Evolutionary conservation across 1,139 yeast species (phyloP), one percentile per base, ranked within the genome.

Genomic region (Komagataea norvegica): DNA sequence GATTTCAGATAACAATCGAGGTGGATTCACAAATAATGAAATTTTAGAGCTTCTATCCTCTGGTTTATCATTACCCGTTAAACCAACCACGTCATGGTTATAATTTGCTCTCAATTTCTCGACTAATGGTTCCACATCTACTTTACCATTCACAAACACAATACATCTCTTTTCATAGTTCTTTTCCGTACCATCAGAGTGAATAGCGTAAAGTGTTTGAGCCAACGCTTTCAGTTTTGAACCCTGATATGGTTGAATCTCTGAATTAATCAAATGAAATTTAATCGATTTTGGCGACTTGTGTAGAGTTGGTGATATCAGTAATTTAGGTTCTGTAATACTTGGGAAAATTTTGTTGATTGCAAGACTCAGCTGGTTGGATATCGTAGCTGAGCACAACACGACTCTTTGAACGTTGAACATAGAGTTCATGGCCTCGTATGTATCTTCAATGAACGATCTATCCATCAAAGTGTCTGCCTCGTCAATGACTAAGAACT

Each of bases 391-490:
- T 2, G 95, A 81, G 44, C 93, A 86, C 48, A 91, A 75, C 1
- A 88, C 69, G 25, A 87, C 61, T 46, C 85, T 85, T 36, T 67
- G 67, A 28, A 83, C 64, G 42, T 74, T 71, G 4, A 72, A 66
- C 58, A 84, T 70, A 36, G 64, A 60, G 31, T 67, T 67, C 24
- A 88, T 61, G 1, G 77, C 72, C 6, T 67, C 60, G 47, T 77
- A 72, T 1, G 96, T 86, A 42, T 79, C 80, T 25, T 73, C 73
- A 13, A 79, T 63, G 74, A 91, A 89, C 0, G 95, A 82, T 38
- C 77, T 74, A 54, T 89, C 96, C 78, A 91, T 72, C 38, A 91
- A 65, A 0, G 96, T 85, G 59, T 91, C 98, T 0, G 98, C 97
- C 59, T 91, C 98, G 58, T 91, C 98, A n/a, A 84, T 73, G 3